phyloP scores from a whole-genome alignment of 2,329 filamentous ascomycete genomes.

The Stachybotrys echinatus region DNA sequence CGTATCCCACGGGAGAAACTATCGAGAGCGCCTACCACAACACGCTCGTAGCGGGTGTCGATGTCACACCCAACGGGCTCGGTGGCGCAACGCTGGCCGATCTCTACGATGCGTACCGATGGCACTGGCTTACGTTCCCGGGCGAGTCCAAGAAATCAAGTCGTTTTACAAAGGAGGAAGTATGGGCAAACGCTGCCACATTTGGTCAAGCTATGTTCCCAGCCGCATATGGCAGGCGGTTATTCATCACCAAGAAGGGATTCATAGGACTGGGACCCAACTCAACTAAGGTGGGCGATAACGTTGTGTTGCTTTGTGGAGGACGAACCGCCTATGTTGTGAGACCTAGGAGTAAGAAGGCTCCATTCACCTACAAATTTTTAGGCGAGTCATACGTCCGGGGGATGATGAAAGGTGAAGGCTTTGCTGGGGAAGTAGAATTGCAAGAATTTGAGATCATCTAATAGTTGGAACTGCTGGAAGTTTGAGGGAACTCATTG shows the following conservation, averaged over 20 bases:
- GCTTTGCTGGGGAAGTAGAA: neutral
- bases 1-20: neutral
- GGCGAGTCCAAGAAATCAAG: neutral
- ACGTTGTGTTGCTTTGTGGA: neutral
- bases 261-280: neutral
- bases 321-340: neutral
- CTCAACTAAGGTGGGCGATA: neutral
- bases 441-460: neutral
- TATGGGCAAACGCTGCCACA: neutral
- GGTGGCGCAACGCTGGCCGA: neutral
- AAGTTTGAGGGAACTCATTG: too few species aligned
- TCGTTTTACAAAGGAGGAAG: neutral
- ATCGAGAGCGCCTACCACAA: neutral
- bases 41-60: neutral
- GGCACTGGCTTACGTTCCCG: neutral
- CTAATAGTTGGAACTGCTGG: too few species aligned
- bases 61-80: neutral
- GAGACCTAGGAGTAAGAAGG: neutral
- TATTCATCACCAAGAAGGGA: neutral
- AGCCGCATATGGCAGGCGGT: neutral
- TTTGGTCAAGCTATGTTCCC: neutral
- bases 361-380: neutral
- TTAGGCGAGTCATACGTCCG: neutral
- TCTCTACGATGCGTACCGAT: neutral
- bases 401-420: neutral